Evolutionary conservation across 371 early-diverging fungal genomes (phyloP).

Genomic region (Blakeslea trispora): DNA sequence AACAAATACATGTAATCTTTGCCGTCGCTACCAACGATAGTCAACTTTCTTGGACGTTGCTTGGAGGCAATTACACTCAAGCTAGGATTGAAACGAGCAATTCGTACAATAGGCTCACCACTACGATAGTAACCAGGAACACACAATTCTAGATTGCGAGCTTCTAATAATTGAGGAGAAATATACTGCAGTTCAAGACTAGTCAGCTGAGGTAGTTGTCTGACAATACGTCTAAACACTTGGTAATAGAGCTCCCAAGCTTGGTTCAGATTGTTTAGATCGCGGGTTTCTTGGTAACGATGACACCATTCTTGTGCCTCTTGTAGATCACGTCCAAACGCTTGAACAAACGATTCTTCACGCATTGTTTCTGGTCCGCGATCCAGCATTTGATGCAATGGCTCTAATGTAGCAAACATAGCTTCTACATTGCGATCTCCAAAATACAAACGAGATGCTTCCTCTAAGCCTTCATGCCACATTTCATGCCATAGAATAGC

Average conservation of each 20-base stretch:
- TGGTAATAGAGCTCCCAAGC: constrained; percentile 96
- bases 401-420: constrained; percentile 90
- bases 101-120: constrained; percentile 86
- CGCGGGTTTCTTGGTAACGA: constrained; percentile 77
- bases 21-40: constrained; percentile 90
- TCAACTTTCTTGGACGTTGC: constrained; percentile 89
- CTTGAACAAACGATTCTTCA: constrained; percentile 94
- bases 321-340: constrained; percentile 90
- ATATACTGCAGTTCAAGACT: constrained; percentile 89
- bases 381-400: constrained; percentile 89
- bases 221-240: constrained; percentile 85
- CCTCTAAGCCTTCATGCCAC: constrained; percentile 97
- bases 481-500: constrained; percentile 97
- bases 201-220: constrained; percentile 82
- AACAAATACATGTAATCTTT: constrained; percentile 89
- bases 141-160: constrained; percentile 86
- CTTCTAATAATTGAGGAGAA: constrained; percentile 87
- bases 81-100: constrained; percentile 81
- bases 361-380: constrained; percentile 92
- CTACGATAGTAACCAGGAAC: constrained; percentile 94
- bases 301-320: constrained; percentile 92
- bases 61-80: constrained; percentile 91
- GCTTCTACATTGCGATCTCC: constrained; percentile 87
- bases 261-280: constrained; percentile 85
- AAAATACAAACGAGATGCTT: constrained; percentile 88